These are phyloP conservation scores for Scytalidium lignicola DNA, from an alignment of 2,329 filamentous ascomycete species.

Conservation along the genomic window DNA sequence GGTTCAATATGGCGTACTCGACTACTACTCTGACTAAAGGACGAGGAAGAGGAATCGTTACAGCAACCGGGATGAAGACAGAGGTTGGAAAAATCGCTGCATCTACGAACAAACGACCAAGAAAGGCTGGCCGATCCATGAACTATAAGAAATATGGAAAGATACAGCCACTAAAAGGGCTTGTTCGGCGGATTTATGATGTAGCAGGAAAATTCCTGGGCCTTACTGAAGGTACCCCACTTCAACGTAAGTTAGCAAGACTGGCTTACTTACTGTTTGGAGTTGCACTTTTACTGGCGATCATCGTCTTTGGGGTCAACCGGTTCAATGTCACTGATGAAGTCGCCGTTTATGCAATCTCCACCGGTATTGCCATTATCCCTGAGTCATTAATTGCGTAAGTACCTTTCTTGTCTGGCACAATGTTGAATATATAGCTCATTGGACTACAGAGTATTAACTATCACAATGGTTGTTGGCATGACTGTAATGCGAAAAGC, in stretches of 20 bases:
- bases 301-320: slow-evolving; percentile 34
- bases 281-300: slow-evolving; percentile 40
- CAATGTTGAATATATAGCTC: slow-evolving; percentile 5
- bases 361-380: slow-evolving; percentile 49
- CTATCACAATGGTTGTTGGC: slow-evolving; percentile 48
- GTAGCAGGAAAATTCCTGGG: slow-evolving; percentile 50
- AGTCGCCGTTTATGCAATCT: slow-evolving; percentile 27
- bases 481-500: slow-evolving; percentile 41
- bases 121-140: slow-evolving; percentile 44
- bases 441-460: slow-evolving; percentile 45
- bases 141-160: slow-evolving; percentile 39
- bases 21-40: slow-evolving; percentile 51
- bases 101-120: slow-evolving; percentile 44
- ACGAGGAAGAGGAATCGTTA: slow-evolving; percentile 47
- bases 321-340: slow-evolving; percentile 42
- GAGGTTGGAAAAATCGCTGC: slow-evolving; percentile 51
- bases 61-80: slow-evolving; percentile 51
- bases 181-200: slow-evolving; percentile 41
- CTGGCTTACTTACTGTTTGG: slow-evolving; percentile 60
- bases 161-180: slow-evolving; percentile 43
- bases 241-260: slow-evolving; percentile 61
- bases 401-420: slow-evolving; percentile 2
- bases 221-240: slow-evolving; percentile 56
- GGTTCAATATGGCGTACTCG: slow-evolving; percentile 50
- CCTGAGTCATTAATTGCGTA: slow-evolving; percentile 49